Conservation (phyloP, 192 early-diverging fungal genomes). For the Kickxella alabastrina region DNA sequence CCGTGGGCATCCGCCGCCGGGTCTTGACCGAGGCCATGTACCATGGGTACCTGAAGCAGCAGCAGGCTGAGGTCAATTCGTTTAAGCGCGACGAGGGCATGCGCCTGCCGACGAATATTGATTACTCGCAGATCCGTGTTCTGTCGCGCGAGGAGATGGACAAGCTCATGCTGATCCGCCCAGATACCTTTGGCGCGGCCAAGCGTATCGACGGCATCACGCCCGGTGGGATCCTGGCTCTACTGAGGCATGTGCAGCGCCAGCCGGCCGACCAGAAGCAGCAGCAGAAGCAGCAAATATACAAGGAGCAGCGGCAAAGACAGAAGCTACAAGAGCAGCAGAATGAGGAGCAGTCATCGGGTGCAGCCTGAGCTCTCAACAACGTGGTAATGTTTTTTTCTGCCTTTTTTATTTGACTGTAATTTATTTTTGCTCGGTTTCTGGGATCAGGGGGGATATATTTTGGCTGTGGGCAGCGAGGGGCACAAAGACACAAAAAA, state of each 20-base stretch:
- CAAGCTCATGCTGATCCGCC: slow-evolving; percentile 30
- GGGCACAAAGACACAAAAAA: too few species aligned
- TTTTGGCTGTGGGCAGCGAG: too few species aligned
- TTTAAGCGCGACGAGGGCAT: slow-evolving; percentile 67
- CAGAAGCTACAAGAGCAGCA: too few species aligned
- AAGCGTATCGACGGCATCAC: slow-evolving; percentile 80
- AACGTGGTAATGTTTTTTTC: too few species aligned
- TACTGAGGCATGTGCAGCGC: slow-evolving; percentile 60
- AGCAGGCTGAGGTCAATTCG: slow-evolving; percentile 57
- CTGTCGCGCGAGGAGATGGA: slow-evolving; percentile 52
- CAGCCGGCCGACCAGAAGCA: too few species aligned
- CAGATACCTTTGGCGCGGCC: slow-evolving; percentile 58
- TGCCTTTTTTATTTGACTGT: too few species aligned
- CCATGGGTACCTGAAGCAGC: slow-evolving; percentile 61
- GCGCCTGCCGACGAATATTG: slow-evolving; percentile 58
- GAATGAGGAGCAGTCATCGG: too few species aligned
- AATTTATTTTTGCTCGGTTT: too few species aligned
- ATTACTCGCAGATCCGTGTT: slow-evolving; percentile 54
- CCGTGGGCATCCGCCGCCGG: slow-evolving; percentile 52
- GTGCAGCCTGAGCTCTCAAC: too few species aligned
- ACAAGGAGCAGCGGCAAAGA: too few species aligned
- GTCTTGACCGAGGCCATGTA: slow-evolving; percentile 66
- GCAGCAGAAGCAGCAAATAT: too few species aligned
- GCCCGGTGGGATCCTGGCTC: slow-evolving; percentile 65
- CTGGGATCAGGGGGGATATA: too few species aligned